Evolutionary conservation across 2,329 filamentous ascomycete species (phyloP).

Genomic region (Rugonectria rugulosa): DNA sequence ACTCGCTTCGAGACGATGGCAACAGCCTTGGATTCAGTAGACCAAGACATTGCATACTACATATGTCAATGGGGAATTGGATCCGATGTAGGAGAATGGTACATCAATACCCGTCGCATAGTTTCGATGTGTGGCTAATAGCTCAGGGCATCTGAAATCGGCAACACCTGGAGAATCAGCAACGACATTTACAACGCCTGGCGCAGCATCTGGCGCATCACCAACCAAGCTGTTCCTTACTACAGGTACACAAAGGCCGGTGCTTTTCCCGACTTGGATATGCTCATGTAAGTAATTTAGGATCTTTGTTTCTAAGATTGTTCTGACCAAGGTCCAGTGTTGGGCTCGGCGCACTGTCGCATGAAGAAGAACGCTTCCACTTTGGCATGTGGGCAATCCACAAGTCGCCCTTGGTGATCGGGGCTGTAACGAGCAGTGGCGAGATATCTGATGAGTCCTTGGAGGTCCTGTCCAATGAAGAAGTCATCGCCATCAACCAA

Average conservation of each 20-base stretch:
- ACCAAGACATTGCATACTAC: conserved; percentile 56
- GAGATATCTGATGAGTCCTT: conserved; percentile 50
- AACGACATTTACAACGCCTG: conserved; percentile 62
- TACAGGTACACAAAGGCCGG: conserved; percentile 52
- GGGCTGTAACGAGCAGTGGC: conserved; percentile 49
- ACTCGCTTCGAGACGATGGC: conserved; percentile 57
- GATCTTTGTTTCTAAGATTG: background rate
- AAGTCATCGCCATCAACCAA: conserved; percentile 66
- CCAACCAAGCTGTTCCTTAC: conserved; percentile 59
- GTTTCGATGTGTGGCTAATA: background rate
- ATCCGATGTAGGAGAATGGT: conserved; percentile 55
- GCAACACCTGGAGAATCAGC: conserved; percentile 59
- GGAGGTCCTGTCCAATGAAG: conserved; percentile 56
- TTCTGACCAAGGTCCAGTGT: conserved; percentile 48
- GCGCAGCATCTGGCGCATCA: conserved; percentile 59
- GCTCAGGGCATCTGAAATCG: conserved; percentile 50
- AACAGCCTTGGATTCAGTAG: conserved; percentile 46
- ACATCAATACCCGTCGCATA: accelerated
- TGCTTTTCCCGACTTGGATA: conserved; percentile 60
- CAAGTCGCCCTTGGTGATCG: conserved; percentile 59
- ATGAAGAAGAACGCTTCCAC: conserved; percentile 59
- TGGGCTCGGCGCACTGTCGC: conserved; percentile 54
- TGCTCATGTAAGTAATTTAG: conserved; percentile 51
- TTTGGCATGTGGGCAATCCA: conserved; percentile 61
- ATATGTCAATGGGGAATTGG: conserved; percentile 63